Evolutionary conservation across 2,329 filamentous ascomycete genomes (phyloP), one percentile per base, ranked within the genome.

Genomic region (Boeremia lycopersici): DNA sequence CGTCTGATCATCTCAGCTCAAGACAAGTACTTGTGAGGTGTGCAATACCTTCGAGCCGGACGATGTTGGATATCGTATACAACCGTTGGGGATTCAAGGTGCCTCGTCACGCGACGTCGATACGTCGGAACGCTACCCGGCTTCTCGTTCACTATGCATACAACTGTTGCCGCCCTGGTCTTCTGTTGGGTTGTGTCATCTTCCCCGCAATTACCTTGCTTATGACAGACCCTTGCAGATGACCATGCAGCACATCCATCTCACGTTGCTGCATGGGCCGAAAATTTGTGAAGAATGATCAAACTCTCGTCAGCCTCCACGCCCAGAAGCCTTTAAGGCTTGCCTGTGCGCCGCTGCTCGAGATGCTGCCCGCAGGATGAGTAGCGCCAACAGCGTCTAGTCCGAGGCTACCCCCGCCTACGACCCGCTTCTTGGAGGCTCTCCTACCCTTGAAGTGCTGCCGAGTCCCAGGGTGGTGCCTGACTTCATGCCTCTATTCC

Each of bases 181-280:
- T 74, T 73, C 19, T 36, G 33, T 36, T 36, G n/a, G 34, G 15
- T 36, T 36, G 34, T 36, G 34, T 42, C n/a, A 17, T 59, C 61
- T 74, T 74, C 73, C 72, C 73, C 73, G 72, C 73, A 74, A 70
- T 72, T 63, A 55, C 61, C 67, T 63, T 70, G 62, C 64, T 67
- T 67, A 63, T 60, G 59, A 60, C 56, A 59, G 64, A 30, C 58
- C 68, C 72, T 73, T 75, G 73, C 72, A 73, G 71, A 67, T 71
- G 68, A 73, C 72, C 71, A 73, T 74, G 73, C 70, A 72, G 48
- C 53, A 51, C 48, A 51, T 51, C 45, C 68, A 64, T 63, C 62
- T 69, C 62, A 61, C 62, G 48, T 58, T 67, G 66, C 56, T 70
- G 67, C 68, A 60, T 68, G 68, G 63, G 64, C 64, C 65, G 63